Conservation (phyloP, 768 basidiomycete species). For the Basidioascus undulatus region DNA sequence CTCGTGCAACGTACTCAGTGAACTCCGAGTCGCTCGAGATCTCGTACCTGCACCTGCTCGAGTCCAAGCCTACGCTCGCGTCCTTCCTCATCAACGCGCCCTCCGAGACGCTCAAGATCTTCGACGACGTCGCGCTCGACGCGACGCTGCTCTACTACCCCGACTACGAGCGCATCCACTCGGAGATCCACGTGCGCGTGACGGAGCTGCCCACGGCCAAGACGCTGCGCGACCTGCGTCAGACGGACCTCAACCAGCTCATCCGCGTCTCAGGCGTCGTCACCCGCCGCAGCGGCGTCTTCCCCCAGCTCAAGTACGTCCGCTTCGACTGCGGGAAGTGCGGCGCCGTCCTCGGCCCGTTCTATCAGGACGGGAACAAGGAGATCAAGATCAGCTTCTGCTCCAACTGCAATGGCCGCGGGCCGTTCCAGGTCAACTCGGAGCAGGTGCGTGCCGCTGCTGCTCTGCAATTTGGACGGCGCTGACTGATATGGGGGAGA, state of each 20-base stretch:
- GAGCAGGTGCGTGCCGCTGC: slow-evolving; percentile 40
- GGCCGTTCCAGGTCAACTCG: slow-evolving; percentile 87
- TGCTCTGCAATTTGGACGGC: not conserved
- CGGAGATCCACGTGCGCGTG: slow-evolving; percentile 91
- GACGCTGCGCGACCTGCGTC: slow-evolving; percentile 78
- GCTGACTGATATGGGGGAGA: not conserved
- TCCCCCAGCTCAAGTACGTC: slow-evolving; percentile 98
- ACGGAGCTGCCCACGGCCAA: slow-evolving; percentile 73
- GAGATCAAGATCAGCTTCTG: slow-evolving; percentile 90
- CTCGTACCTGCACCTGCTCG: slow-evolving; percentile 79
- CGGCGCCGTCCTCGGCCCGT: slow-evolving; percentile 77
- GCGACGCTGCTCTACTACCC: slow-evolving; percentile 92
- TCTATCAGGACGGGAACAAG: slow-evolving; percentile 87
- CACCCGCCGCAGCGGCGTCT: slow-evolving; percentile 80
- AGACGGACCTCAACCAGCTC: slow-evolving; percentile 76
- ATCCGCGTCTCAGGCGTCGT: slow-evolving; percentile 91
- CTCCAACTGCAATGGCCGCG: slow-evolving; percentile 76
- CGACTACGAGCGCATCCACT: slow-evolving; percentile 85
- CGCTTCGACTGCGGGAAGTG: slow-evolving; percentile 97
- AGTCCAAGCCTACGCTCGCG: slow-evolving; percentile 80
- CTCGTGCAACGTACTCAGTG: slow-evolving; percentile 26
- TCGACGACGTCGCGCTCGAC: slow-evolving; percentile 82
- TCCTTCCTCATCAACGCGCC: slow-evolving; percentile 96
- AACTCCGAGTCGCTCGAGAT: slow-evolving; percentile 96
- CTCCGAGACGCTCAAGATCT: slow-evolving; percentile 70